Base-by-base conservation (phyloP, 805 yeast species). In the Wickerhamiella kazuoi region DNA sequence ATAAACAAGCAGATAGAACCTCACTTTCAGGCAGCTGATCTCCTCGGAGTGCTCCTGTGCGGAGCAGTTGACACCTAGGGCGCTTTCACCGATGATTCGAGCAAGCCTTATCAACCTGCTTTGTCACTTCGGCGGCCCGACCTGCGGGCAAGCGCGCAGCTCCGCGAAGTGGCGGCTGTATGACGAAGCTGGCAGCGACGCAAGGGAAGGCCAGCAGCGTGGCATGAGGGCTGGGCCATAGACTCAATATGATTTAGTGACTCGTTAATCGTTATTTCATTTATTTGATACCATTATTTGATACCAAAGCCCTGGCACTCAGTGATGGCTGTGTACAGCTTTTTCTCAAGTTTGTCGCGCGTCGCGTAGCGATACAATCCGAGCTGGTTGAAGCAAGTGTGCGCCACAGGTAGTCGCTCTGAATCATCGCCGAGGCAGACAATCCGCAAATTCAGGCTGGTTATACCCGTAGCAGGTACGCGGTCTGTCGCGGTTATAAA, bases 401-500 rank as follows among this genome's bases (percentile, higher is more conserved):
- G 97, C 0, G 96, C 83, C 14, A 78, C 62, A 0, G 97, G 97
- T 15, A 86, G 59, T 36, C 77, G 62, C 1, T 68, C 63, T 29
- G 61, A 54, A 44, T 65, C 69, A 2, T 49, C 55, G 1, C 68
- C 69, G 13, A 71, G 40, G 40, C 69, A 68, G 14, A 77, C 70
- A n/a, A 87, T 70, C 44, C 76, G 76, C 50, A 90, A 76, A 34
- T 66, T 65, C 61, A 87, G 60, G 38, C 79, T 76, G 23, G 79
- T 76, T 21, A 83, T 66, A 0, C 98, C 98, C 0, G 94, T 81
- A 0, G 95, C 93, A 1, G 98, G 97, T 6, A 90, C 66, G 34
- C 95, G 63, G 51, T 83, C 94, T 1, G 93, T 77, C 0, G 97
- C 96, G 0, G 95, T 86, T 2, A 86, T 74, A 55, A 87, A 87